Conservation (phyloP, 352 stramenopile genomes). For the Pythium grandisporangium region DNA sequence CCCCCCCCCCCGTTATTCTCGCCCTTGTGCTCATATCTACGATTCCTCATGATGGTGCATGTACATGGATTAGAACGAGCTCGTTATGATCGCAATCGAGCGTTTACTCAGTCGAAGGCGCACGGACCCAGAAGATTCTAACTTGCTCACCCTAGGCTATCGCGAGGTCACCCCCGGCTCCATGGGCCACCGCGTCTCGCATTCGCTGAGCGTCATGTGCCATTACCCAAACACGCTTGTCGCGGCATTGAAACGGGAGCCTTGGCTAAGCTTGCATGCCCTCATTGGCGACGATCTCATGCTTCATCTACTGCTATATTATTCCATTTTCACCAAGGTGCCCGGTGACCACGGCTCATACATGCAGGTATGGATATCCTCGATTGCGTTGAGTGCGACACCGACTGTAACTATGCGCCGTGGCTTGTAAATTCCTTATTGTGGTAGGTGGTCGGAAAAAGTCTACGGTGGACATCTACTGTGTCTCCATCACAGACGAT, state of each 20-base stretch:
- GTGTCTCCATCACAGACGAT: not conserved
- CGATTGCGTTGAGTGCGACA: too few species aligned
- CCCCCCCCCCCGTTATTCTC: too few species aligned
- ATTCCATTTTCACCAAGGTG: constrained; percentile 40
- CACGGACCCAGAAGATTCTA: constrained; percentile 29
- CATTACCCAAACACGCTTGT: constrained; percentile 74
- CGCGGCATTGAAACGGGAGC: constrained; percentile 34
- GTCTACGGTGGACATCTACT: constrained; percentile 20
- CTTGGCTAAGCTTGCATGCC: constrained; percentile 39
- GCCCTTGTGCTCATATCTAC: too few species aligned
- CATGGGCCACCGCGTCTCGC: constrained; percentile 35
- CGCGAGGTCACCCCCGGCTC: constrained; percentile 28
- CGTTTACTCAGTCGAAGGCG: constrained; percentile 31
- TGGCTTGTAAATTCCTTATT: too few species aligned
- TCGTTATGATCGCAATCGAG: constrained; percentile 14
- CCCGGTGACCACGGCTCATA: constrained; percentile 18
- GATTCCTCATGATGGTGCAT: not conserved
- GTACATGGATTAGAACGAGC: constrained; percentile 5
- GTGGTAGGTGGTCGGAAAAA: constrained; percentile 35
- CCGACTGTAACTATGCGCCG: too few species aligned
- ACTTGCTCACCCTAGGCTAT: constrained; percentile 67
- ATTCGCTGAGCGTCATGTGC: constrained; percentile 57
- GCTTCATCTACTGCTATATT: constrained; percentile 52
- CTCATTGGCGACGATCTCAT: constrained; percentile 62
- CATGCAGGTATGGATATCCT: constrained; percentile 52